Percentiles rank a stretch among this genome's conserved stretches.
phyloP scores from a whole-genome alignment of 306 rosid genomes.

The Alnus rubra region DNA sequence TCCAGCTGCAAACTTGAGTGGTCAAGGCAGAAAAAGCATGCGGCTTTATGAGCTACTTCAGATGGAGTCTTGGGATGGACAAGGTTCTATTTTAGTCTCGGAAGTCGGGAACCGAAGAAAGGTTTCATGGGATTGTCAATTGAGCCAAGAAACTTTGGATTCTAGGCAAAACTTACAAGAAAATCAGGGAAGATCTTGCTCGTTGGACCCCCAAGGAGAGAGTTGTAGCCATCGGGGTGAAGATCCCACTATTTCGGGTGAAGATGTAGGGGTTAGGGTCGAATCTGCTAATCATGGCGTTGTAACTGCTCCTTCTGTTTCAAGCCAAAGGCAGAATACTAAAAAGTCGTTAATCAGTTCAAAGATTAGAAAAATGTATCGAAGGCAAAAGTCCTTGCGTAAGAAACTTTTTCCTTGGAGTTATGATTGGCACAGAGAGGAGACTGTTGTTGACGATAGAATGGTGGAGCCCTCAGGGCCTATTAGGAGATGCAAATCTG shows the following conservation, averaged over 20 bases:
- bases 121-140: slow-evolving; percentile 21
- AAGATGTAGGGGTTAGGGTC: slow-evolving; percentile 35
- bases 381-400: slow-evolving; percentile 54
- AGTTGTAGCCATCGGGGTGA: slow-evolving; percentile 38
- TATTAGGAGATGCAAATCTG: slow-evolving; percentile 59
- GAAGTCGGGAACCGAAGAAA: slow-evolving; percentile 27
- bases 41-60: slow-evolving; percentile 66
- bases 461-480: slow-evolving; percentile 46
- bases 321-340: slow-evolving; percentile 40
- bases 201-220: slow-evolving; percentile 30
- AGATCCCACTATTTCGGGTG: slow-evolving; percentile 62
- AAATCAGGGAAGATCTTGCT: slow-evolving; percentile 29
- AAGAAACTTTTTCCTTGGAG: slow-evolving; percentile 70
- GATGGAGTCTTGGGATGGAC: slow-evolving; percentile 65
- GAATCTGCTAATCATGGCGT: slow-evolving; percentile 31
- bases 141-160: slow-evolving; percentile 28
- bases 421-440: slow-evolving; percentile 71
- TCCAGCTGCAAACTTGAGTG: slow-evolving; percentile 40
- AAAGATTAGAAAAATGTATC: slow-evolving; percentile 55
- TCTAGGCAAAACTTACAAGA: slow-evolving; percentile 32
- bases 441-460: slow-evolving; percentile 38
- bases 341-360: slow-evolving; percentile 45
- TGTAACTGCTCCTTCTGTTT: slow-evolving; percentile 33
- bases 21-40: slow-evolving; percentile 62
- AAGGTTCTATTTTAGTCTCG: slow-evolving; percentile 20